Evolutionary conservation across 148 eudicot genomes (phyloP).

Genomic region (Agrostemma githago): DNA sequence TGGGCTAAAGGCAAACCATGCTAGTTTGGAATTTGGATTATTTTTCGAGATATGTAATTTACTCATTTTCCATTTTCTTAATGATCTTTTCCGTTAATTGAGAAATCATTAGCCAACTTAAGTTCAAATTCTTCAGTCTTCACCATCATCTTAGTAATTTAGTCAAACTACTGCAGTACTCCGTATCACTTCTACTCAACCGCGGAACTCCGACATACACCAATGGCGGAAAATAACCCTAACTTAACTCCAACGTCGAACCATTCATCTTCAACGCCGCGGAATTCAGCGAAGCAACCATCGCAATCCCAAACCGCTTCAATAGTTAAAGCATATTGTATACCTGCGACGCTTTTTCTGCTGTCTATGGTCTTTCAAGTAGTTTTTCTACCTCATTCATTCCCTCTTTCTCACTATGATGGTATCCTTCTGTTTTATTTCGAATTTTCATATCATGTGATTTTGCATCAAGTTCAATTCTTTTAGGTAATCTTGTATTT

Average conservation of each 20-base stretch:
- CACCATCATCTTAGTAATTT: background rate
- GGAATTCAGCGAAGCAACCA: conserved; percentile 9
- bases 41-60: too few relatives aligned
- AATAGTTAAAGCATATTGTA: conserved; percentile 45
- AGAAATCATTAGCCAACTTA: background rate
- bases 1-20: too few relatives aligned
- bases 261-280: conserved; percentile 4
- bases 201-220: background rate
- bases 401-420: conserved; percentile 71
- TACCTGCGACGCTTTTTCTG: conserved; percentile 55
- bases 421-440: conserved; percentile 32
- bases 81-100: too few relatives aligned
- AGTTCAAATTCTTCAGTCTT: background rate
- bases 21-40: too few relatives aligned
- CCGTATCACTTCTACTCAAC: background rate
- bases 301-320: conserved; percentile 23
- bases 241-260: background rate
- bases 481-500: background rate
- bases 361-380: conserved; percentile 60
- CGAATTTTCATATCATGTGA: background rate
- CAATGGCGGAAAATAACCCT: conserved; percentile 24
- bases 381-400: conserved; percentile 52
- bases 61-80: too few relatives aligned
- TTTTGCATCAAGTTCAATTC: background rate
- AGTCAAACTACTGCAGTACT: too few relatives aligned